These are phyloP conservation scores for Metarhizium album DNA, from an alignment of 2,329 filamentous ascomycete species.

Conservation along the genomic window DNA sequence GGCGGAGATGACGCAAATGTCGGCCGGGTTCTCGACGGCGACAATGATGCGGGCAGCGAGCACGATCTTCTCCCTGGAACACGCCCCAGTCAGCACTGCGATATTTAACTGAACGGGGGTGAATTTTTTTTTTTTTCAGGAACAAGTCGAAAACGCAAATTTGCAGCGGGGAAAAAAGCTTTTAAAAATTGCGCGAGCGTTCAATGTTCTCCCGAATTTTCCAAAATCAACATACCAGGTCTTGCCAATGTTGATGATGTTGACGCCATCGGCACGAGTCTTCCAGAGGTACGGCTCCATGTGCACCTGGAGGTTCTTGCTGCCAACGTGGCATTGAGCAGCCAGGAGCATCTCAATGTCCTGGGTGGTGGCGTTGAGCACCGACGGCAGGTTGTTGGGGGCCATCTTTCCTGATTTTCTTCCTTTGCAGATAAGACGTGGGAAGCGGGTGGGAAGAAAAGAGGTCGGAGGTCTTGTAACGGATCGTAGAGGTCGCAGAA, in stretches of 20 bases:
- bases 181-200: neutral
- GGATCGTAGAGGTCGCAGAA: conserved; percentile 13
- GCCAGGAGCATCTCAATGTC: conserved; percentile 99
- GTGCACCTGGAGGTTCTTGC: conserved; percentile 99
- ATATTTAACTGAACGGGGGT: neutral
- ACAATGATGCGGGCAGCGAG: conserved; percentile 97
- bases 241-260: conserved; percentile 99
- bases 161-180: too few species aligned
- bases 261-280: conserved; percentile 96
- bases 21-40: conserved; percentile 97
- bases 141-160: too few species aligned
- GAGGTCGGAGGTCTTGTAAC: conserved; percentile 12
- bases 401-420: conserved; percentile 67
- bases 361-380: conserved; percentile 94
- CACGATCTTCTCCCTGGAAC: conserved; percentile 95
- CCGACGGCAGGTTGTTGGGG: conserved; percentile 82
- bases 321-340: conserved; percentile 91
- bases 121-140: too few species aligned
- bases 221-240: conserved; percentile 66
- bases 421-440: conserved; percentile 20
- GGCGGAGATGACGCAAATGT: conserved; percentile 98
- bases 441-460: conserved; percentile 16
- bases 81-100: conserved; percentile 9
- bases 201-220: neutral
- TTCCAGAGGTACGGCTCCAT: conserved; percentile 99